phyloP scores from a whole-genome alignment of 345 rosid species.

The Salix exigua region DNA sequence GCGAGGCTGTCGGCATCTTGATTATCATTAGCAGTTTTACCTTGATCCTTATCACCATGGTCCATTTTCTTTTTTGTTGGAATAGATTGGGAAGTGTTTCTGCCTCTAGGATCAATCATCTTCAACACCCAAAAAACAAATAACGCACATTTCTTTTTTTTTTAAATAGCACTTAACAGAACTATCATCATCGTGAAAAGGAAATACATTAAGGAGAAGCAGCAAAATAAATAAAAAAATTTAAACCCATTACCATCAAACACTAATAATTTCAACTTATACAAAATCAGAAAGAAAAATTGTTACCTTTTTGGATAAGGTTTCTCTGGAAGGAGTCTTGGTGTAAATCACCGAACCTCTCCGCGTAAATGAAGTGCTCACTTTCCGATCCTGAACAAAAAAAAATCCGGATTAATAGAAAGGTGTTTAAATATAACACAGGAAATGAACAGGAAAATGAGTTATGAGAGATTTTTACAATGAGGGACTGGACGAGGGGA shows the following conservation, averaged over 20 bases:
- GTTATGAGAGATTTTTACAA: constrained; percentile 41
- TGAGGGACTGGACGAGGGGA: constrained; percentile 86
- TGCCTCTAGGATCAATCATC: constrained; percentile 57
- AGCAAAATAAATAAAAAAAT: neutral
- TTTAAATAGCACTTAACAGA: no score
- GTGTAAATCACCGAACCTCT: constrained; percentile 86
- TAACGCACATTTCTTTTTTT: neutral
- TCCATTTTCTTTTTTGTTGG: constrained; percentile 66
- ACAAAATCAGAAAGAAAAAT: neutral
- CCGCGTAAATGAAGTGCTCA: constrained; percentile 71
- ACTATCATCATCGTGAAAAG: no score
- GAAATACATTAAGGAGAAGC: neutral
- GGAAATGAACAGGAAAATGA: neutral
- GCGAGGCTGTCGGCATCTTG: constrained; percentile 50
- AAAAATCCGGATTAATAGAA: neutral
- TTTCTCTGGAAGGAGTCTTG: constrained; percentile 90
- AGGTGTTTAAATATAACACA: neutral
- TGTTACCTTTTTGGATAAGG: constrained; percentile 56
- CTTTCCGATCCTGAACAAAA: constrained; percentile 62
- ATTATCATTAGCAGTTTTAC: constrained; percentile 31
- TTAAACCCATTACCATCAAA: no score
- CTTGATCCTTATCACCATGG: constrained; percentile 43
- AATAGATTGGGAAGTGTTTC: constrained; percentile 54
- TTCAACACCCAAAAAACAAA: constrained; percentile 13
- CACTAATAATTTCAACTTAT: neutral